Evolutionary conservation across 331 rosid genomes (phyloP), one percentile per base, ranked within the genome.

Genomic region (Acacia pycnantha): DNA sequence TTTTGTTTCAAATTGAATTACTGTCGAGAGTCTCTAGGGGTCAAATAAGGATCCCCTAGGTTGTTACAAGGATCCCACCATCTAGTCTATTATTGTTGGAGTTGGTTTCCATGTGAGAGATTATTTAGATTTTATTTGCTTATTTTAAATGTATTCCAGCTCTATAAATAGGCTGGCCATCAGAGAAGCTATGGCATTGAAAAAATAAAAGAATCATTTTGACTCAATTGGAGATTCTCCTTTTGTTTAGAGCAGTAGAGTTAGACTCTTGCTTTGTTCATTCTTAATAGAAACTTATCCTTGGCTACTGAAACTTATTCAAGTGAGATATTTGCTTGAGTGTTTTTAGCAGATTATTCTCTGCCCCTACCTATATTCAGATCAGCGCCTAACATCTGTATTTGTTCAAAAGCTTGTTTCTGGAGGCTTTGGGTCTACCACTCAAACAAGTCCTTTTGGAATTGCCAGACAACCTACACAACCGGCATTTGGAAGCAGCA

Each of bases 371-470:
- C 53, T 48, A 14, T 48, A 11, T 48, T 48, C 18, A 48, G 18
- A 12, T 48, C 53, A 48, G 1, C 15, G 1, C 21, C 18, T 48
- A 48, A 48, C 53, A 14, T 14, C 18, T 48, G 18, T 48, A 4
- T 96, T 96, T 84, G 95, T 97, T 64, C 97, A 94, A 87, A 96
- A 94, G 88, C 94, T 97, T 81, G 84, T 19, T 75, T 91, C 88
- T 84, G 98, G 98, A 79, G 97, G 90, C 65, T 94, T 94, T 89
- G 97, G 98, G 72, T 86, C 99, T 21, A 91, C 87, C 61, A 80
- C 95, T 82, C 94, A 89, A 87, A 65, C 95, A 75, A 92, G 89
- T 85, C 92, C 97, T 72, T 96, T 94, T 80, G 95, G 97, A 80
- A 82, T 86, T 82, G 77, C 97, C 24, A 35, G 84, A 33, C 97